Percentiles rank a stretch among this genome's conserved stretches.
Conservation (phyloP, 2,329 filamentous ascomycete genomes). For the Neopestalotiopsis clavispora region DNA sequence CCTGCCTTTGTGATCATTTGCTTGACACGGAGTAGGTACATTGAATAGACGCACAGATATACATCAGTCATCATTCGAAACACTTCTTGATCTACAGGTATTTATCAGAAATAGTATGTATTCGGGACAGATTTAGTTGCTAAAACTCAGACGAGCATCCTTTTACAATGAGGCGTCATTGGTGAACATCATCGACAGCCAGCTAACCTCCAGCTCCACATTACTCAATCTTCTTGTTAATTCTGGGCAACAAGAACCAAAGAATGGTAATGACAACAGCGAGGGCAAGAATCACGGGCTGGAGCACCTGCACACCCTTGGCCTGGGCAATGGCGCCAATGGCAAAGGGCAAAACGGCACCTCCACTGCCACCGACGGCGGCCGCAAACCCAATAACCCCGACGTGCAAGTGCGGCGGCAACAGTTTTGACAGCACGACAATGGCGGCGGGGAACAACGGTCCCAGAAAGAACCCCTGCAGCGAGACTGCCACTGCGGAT, state of each 20-base stretch:
- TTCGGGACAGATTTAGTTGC: too few relatives aligned
- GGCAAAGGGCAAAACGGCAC: conserved; percentile 67
- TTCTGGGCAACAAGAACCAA: conserved; percentile 51
- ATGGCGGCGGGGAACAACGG: conserved; percentile 78
- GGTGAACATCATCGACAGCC: too few relatives aligned
- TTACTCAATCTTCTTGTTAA: conserved; percentile 45
- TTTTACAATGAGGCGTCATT: too few relatives aligned
- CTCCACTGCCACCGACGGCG: conserved; percentile 76
- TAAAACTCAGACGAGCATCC: too few relatives aligned
- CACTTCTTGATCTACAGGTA: too few relatives aligned
- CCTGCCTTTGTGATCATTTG: too few relatives aligned
- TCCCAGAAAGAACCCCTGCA: conserved; percentile 81
- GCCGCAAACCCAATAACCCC: conserved; percentile 78
- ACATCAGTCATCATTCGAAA: too few relatives aligned
- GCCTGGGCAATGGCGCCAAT: conserved; percentile 69
- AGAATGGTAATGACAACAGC: conserved; percentile 47
- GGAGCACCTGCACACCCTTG: conserved; percentile 59
- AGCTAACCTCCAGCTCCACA: not conserved
- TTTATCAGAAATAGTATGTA: too few relatives aligned
- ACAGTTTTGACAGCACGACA: conserved; percentile 69
- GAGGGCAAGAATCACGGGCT: conserved; percentile 60
- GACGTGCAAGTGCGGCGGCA: conserved; percentile 78
- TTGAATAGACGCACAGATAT: too few relatives aligned
- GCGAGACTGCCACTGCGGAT: conserved; percentile 71
- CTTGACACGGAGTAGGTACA: too few relatives aligned